Evolutionary conservation across 129 eudicot species (phyloP).

Genomic region (Pulicaria dysenterica): DNA sequence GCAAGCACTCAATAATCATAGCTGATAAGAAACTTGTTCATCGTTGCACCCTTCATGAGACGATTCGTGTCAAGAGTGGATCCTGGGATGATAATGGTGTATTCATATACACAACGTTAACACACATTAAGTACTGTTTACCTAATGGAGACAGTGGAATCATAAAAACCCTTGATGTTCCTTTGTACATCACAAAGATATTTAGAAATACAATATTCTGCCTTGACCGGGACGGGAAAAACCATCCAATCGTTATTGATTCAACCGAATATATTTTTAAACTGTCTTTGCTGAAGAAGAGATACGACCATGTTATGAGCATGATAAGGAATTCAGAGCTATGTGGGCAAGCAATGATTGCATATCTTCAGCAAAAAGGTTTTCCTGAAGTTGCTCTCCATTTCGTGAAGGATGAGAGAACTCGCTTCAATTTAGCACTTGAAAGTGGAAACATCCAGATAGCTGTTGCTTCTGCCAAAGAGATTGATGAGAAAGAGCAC

Average conservation of each 20-base stretch:
- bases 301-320: constrained; percentile 73
- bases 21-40: constrained; percentile 69
- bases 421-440: constrained; percentile 68
- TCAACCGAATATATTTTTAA: constrained; percentile 70
- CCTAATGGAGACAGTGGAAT: constrained; percentile 82
- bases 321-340: constrained; percentile 76
- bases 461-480: constrained; percentile 77
- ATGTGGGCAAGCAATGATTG: constrained; percentile 87
- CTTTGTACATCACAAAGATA: constrained; percentile 64
- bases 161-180: constrained; percentile 66
- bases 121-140: constrained; percentile 73
- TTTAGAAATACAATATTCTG: constrained; percentile 70
- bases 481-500: constrained; percentile 74
- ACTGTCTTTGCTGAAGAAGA: constrained; percentile 55
- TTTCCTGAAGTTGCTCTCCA: constrained; percentile 81
- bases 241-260: constrained; percentile 64
- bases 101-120: constrained; percentile 69
- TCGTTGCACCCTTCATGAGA: constrained; percentile 71
- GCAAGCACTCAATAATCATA: constrained; percentile 63
- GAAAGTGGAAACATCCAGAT: constrained; percentile 77
- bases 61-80: constrained; percentile 75
- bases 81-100: constrained; percentile 83
- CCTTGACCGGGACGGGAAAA: constrained; percentile 79
- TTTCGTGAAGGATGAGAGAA: constrained; percentile 71
- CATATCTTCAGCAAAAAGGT: constrained; percentile 78